Percentiles rank a stretch among this genome's conserved stretches.
phyloP scores from a whole-genome alignment of 176 grass and related monocot genomes.

The Phoenix roebelenii region DNA sequence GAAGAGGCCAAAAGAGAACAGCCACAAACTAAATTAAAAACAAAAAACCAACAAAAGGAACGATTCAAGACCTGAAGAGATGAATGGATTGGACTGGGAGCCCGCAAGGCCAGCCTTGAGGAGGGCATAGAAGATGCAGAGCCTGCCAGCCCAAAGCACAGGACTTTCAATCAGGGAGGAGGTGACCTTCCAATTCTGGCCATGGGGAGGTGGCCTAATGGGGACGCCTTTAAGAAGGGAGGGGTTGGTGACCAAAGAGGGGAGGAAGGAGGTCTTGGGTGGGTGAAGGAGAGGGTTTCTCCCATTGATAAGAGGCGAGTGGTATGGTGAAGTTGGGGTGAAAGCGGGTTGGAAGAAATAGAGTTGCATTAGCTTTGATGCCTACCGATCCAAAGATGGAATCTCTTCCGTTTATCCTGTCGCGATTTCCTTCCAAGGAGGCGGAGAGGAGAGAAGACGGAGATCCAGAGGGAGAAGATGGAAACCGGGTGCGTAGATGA shows the following conservation, averaged over 20 bases:
- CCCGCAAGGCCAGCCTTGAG: constrained; percentile 70
- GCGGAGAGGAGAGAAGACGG: no score
- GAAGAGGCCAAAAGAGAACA: not conserved
- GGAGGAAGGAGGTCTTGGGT: constrained; percentile 42
- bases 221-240: constrained; percentile 21
- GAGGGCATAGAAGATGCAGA: constrained; percentile 88
- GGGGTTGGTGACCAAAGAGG: constrained; percentile 19
- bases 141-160: constrained; percentile 64
- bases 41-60: not conserved
- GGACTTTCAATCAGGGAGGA: constrained; percentile 74
- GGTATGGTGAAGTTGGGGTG: constrained; percentile 1
- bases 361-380: constrained; percentile 18
- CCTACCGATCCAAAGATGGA: no score
- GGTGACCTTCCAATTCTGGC: constrained; percentile 29
- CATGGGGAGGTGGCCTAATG: constrained; percentile 6
- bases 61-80: constrained; percentile 27
- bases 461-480: no score
- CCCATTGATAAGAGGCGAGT: not conserved
- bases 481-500: no score
- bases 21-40: not conserved
- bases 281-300: not conserved
- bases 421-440: no score
- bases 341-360: constrained; percentile 23
- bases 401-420: no score
- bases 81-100: constrained; percentile 67